Evolutionary conservation across 352 stramenopile genomes (phyloP).

Genomic region (Phytophthora podocarpi): DNA sequence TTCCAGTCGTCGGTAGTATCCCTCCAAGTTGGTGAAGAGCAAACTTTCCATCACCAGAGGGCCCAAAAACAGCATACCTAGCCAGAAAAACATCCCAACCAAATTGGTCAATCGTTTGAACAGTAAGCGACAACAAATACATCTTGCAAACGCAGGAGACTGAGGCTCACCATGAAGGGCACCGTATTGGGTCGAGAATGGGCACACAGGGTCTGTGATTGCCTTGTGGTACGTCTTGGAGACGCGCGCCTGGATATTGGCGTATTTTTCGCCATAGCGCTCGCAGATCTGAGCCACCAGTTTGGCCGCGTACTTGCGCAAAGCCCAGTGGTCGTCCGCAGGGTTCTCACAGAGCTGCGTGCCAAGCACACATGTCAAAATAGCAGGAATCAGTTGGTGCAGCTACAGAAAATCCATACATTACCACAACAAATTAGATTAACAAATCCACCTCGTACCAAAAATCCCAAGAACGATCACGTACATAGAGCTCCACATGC

Average conservation of each 20-base stretch:
- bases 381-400: constrained; percentile 93
- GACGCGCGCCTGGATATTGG: constrained; percentile 91
- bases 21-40: constrained; percentile 87
- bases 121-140: no score
- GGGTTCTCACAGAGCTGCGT: constrained; percentile 89
- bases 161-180: constrained; percentile 82
- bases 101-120: neutral
- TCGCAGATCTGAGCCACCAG: constrained; percentile 86
- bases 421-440: neutral
- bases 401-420: constrained; percentile 51
- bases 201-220: constrained; percentile 72
- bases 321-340: constrained; percentile 89
- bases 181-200: constrained; percentile 92
- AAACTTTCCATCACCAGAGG: constrained; percentile 92
- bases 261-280: constrained; percentile 90
- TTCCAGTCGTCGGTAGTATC: constrained; percentile 90
- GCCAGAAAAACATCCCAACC: neutral
- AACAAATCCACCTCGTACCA: neutral
- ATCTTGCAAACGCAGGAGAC: neutral
- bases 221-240: constrained; percentile 92
- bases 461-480: constrained; percentile 14
- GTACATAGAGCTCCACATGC: constrained; percentile 93
- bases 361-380: constrained; percentile 93
- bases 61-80: constrained; percentile 91
- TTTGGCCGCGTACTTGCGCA: constrained; percentile 87